phyloP scores from a whole-genome alignment of 306 rosid species.

The Prunus mira region DNA sequence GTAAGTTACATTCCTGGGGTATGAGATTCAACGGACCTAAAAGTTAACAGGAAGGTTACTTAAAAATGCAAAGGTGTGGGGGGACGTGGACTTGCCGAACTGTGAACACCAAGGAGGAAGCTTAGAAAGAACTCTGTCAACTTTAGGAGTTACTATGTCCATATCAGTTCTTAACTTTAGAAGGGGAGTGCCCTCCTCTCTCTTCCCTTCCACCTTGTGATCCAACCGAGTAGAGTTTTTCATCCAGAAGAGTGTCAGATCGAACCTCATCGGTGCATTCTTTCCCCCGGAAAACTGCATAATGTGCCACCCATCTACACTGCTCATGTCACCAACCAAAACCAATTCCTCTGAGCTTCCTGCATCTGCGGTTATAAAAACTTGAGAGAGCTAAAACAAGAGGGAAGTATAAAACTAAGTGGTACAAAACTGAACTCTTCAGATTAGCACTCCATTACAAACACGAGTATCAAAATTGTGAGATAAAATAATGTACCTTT shows the following conservation, averaged over 20 bases:
- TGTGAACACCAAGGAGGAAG: conserved; percentile 86
- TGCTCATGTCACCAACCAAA: conserved; percentile 43
- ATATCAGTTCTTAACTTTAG: conserved; percentile 84
- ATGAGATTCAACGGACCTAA: conserved; percentile 30
- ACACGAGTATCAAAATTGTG: background rate
- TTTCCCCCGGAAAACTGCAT: conserved; percentile 86
- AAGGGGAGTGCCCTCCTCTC: conserved; percentile 36
- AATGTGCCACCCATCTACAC: conserved; percentile 68
- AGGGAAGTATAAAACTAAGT: background rate
- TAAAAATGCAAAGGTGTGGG: conserved; percentile 66
- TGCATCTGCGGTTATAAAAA: conserved; percentile 28
- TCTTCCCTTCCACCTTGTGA: conserved; percentile 8
- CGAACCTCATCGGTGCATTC: conserved; percentile 58
- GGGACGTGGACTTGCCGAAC: conserved; percentile 93
- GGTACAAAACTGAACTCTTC: background rate
- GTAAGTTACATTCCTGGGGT: background rate
- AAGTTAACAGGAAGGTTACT: conserved; percentile 58
- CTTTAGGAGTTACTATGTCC: conserved; percentile 52
- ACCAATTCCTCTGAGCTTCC: conserved; percentile 57
- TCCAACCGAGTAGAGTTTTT: conserved; percentile 28
- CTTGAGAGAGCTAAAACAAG: background rate
- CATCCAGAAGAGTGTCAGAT: conserved; percentile 58
- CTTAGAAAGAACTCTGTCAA: conserved; percentile 55
- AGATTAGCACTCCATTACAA: background rate
- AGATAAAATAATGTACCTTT: conserved; percentile 40